These are phyloP conservation scores for Verticillium dahliae DNA, from an alignment of 2,329 filamentous ascomycete species.

Conservation along the genomic window DNA sequence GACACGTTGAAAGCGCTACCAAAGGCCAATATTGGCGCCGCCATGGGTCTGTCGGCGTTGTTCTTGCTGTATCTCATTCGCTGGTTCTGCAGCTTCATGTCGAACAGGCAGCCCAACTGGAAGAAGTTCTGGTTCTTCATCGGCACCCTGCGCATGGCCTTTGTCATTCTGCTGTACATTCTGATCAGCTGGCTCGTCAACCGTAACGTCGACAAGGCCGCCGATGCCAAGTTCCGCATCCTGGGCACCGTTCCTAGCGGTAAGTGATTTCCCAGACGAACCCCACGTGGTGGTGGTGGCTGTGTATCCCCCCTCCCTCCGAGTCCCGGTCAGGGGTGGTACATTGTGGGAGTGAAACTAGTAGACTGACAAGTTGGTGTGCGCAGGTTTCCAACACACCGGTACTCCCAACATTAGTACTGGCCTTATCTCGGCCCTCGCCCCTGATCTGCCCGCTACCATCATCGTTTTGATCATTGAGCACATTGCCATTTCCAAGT, in stretches of 20 bases:
- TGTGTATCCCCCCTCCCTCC: not conserved
- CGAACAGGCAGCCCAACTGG: constrained; percentile 58
- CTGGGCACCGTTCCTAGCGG: constrained; percentile 64
- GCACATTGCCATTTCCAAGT: constrained; percentile 79
- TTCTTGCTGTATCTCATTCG: constrained; percentile 61
- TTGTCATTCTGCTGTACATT: constrained; percentile 76
- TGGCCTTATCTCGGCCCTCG: constrained; percentile 56
- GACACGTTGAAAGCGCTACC: constrained; percentile 32
- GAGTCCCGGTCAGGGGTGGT: not conserved
- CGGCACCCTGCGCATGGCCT: constrained; percentile 70
- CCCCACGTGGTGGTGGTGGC: not conserved
- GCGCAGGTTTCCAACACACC: constrained; percentile 61
- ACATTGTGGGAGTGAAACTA: not conserved
- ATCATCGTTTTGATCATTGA: constrained; percentile 77
- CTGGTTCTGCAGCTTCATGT: constrained; percentile 52
- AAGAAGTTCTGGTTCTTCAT: constrained; percentile 72
- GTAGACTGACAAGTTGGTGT: not conserved
- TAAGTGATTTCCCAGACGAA: constrained; percentile 17
- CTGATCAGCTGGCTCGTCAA: constrained; percentile 70
- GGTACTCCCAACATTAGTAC: constrained; percentile 56
- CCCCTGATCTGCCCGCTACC: constrained; percentile 60
- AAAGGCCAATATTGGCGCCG: constrained; percentile 55
- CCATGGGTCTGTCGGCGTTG: constrained; percentile 64
- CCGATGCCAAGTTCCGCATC: constrained; percentile 55
- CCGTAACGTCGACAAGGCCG: constrained; percentile 41